Evolutionary conservation across 176 grass and related monocot species (phyloP), one percentile per base, ranked within the genome.

Genomic region (Rhynchospora pubera): DNA sequence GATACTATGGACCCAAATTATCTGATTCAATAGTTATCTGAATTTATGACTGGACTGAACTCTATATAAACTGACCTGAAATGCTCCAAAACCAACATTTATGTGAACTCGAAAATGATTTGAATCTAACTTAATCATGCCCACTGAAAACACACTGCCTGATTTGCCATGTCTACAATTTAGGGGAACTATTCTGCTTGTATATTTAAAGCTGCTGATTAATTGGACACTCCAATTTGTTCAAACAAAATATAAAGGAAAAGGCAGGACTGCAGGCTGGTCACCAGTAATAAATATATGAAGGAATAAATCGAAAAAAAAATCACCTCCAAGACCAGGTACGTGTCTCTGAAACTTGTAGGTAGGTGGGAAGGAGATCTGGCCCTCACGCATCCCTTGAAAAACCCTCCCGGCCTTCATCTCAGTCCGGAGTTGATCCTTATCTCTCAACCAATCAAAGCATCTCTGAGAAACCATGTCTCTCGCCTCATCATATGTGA

Each of bases 401-500:
- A 97, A 97, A 19, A 97, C 92, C 77, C 90, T 94, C 70, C 94
- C 94, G 62, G 83, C 87, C 86, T 94, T 93, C 94, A 94, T 97
- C 87, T 97, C 92, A 64, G 83, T 92, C 75, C 92, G 83, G 75
- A 97, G 90, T 57, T 97, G 94, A 84, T 93, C 94, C 81, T 97
- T 97, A 52, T 97, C 90, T 93, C 94, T 94, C 67, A 97, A 89
- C 94, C 94, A 97, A 77, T 97, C 94, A 52, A 97, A 97, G 69
- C 94, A 94, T 89, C 94, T 87, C 84, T 97, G 94, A 14, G 94
- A 97, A 89, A 97, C 89, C 94, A 97, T 97, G 85, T 97, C 94
- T 48, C 94, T 89, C 39, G 94, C 94, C 89, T 97, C 94, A 73
- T 97, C 92, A 81, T 97, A 97, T 79, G 92, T 87, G 88, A 97